phyloP scores from a whole-genome alignment of 2,329 filamentous ascomycete genomes.

The Cladophialophora chaetospira region DNA sequence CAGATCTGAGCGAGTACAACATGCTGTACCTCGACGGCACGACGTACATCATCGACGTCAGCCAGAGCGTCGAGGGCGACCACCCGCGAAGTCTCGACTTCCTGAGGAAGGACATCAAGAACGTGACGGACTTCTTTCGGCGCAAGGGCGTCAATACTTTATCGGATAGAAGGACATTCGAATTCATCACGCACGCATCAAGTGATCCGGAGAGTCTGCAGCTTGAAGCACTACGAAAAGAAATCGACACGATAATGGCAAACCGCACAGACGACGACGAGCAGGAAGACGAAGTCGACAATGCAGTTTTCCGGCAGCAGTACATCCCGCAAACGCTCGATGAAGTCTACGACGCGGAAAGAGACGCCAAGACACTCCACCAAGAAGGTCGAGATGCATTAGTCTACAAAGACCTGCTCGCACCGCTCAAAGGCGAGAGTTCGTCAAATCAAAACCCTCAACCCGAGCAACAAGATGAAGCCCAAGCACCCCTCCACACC shows the following conservation, averaged over 20 bases:
- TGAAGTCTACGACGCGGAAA: slow-evolving; percentile 94
- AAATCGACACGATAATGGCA: slow-evolving; percentile 68
- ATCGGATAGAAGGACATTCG: slow-evolving; percentile 76
- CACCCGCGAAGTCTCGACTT: slow-evolving; percentile 92
- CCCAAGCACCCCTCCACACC: neutral
- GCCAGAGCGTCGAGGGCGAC: slow-evolving; percentile 94
- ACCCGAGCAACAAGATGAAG: neutral
- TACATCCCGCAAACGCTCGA: slow-evolving; percentile 96
- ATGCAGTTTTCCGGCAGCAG: slow-evolving; percentile 91
- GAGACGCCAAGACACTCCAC: slow-evolving; percentile 77
- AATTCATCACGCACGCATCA: slow-evolving; percentile 71
- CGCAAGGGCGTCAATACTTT: slow-evolving; percentile 81
- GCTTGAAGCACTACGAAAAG: slow-evolving; percentile 61
- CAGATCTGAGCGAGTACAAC: slow-evolving; percentile 98
- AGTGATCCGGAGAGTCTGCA: slow-evolving; percentile 56
- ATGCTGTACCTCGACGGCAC: slow-evolving; percentile 81
- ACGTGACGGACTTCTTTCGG: slow-evolving; percentile 89
- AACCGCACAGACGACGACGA: slow-evolving; percentile 52
- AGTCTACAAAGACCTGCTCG: slow-evolving; percentile 82
- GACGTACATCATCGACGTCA: slow-evolving; percentile 95
- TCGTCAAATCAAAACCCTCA: neutral
- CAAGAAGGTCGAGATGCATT: slow-evolving; percentile 74
- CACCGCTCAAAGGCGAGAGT: slow-evolving; percentile 40
- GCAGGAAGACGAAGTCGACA: slow-evolving; percentile 72
- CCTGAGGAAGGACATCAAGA: slow-evolving; percentile 97